Percentiles rank a stretch among this genome's conserved stretches.
Conservation (phyloP, 2,329 filamentous ascomycete genomes). For the Cladosporium sp. region DNA sequence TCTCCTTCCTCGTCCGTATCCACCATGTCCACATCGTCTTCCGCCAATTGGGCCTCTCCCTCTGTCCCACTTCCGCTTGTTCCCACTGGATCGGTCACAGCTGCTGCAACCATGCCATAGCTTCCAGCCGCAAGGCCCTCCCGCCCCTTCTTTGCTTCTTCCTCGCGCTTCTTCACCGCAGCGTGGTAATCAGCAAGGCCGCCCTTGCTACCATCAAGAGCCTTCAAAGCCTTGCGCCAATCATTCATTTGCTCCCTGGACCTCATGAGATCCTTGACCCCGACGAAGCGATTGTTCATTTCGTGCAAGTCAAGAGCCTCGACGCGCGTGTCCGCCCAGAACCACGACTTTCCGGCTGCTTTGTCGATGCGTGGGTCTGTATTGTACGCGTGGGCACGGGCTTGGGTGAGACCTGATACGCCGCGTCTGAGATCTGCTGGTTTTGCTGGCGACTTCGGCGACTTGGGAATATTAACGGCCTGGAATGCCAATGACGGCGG, state of each 20-base stretch:
- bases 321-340: conserved; percentile 53
- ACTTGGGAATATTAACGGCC: too few species aligned
- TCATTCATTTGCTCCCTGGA: conserved; percentile 16
- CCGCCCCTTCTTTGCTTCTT: conserved; percentile 15
- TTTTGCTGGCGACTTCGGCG: not conserved
- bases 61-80: conserved; percentile 1
- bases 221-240: conserved; percentile 25
- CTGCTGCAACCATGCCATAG: conserved; percentile 11
- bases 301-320: conserved; percentile 53
- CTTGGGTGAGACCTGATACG: conserved; percentile 41
- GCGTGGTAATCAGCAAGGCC: conserved; percentile 24
- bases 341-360: conserved; percentile 44
- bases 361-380: conserved; percentile 46
- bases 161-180: conserved; percentile 17
- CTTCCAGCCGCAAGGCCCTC: conserved; percentile 13
- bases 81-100: conserved; percentile 1
- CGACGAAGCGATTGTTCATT: conserved; percentile 50
- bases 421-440: conserved; percentile 30
- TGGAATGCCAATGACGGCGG: too few species aligned
- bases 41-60: not conserved
- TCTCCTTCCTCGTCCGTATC: conserved; percentile 7
- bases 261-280: conserved; percentile 22
- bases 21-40: not conserved
- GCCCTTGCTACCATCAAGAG: conserved; percentile 25
- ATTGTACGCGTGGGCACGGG: conserved; percentile 42